Conservation (phyloP, 495 filamentous ascomycete genomes). For the Staphylotrichum longicolle region DNA sequence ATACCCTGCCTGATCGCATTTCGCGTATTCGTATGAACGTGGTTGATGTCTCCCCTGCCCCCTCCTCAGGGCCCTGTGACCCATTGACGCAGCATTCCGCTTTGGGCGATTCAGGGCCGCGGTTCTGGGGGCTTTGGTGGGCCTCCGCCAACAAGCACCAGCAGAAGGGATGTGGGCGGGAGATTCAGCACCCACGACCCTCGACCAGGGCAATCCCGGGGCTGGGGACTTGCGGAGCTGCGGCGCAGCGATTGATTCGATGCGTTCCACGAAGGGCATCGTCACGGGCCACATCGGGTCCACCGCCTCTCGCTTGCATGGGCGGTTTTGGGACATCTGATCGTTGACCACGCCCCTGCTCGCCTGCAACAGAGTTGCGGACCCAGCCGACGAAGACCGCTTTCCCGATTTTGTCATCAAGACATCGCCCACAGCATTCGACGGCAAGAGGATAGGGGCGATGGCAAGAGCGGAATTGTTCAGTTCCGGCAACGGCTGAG, state of each 20-base stretch:
- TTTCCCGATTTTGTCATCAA: neutral
- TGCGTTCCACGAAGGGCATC: neutral
- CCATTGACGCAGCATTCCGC: too few species aligned
- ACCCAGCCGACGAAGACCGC: neutral
- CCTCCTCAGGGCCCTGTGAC: too few species aligned
- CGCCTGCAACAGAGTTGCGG: neutral
- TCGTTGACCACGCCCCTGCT: neutral
- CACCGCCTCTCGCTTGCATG: constrained; percentile 23
- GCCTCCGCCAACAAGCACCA: too few species aligned
- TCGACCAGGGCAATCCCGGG: constrained; percentile 5
- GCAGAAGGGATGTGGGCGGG: constrained; percentile 18
- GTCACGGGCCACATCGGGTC: constrained; percentile 11
- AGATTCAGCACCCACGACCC: constrained; percentile 14
- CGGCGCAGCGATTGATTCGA: constrained; percentile 17
- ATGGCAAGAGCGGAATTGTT: too few species aligned
- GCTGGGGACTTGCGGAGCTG: constrained; percentile 2
- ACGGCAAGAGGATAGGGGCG: neutral
- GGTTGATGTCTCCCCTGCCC: too few species aligned
- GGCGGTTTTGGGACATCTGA: constrained; percentile 25
- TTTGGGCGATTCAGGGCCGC: too few species aligned
- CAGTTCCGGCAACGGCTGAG: too few species aligned
- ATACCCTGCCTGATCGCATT: too few species aligned
- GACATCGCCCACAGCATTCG: neutral
- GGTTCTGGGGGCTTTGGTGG: too few species aligned
- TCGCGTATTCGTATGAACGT: too few species aligned